These are phyloP conservation scores for Fusarium annulatum DNA, from an alignment of 2,329 filamentous ascomycete genomes.

Conservation along the genomic window DNA sequence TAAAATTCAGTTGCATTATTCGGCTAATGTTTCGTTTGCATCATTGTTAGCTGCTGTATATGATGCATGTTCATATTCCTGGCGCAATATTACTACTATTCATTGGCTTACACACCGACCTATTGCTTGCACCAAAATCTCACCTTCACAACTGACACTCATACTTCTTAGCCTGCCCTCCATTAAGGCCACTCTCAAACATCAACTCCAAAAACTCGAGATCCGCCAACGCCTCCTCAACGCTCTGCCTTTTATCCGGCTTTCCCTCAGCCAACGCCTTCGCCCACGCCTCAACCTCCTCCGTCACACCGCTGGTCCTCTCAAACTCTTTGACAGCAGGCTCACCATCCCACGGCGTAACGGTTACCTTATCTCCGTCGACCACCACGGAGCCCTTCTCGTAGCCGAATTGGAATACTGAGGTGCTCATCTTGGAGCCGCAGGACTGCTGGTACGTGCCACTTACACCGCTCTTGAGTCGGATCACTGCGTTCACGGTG, in stretches of 20 bases:
- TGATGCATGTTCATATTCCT: neutral
- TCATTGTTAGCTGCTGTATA: neutral
- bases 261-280: slow-evolving; percentile 61
- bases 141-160: slow-evolving; percentile 49
- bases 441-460: slow-evolving; percentile 69
- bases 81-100: neutral
- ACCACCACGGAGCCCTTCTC: slow-evolving; percentile 67
- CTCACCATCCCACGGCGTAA: slow-evolving; percentile 51
- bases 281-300: slow-evolving; percentile 72
- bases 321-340: slow-evolving; percentile 56
- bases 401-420: slow-evolving; percentile 67
- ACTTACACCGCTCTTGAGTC: slow-evolving; percentile 63
- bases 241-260: slow-evolving; percentile 62
- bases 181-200: slow-evolving; percentile 59
- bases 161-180: slow-evolving; percentile 54
- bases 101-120: neutral
- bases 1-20: neutral
- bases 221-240: slow-evolving; percentile 70
- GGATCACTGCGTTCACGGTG: slow-evolving; percentile 70
- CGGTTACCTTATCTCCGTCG: slow-evolving; percentile 56
- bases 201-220: slow-evolving; percentile 68
- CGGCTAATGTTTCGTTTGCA: neutral
- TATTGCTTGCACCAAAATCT: neutral
- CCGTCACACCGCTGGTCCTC: slow-evolving; percentile 64
- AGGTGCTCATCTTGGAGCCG: slow-evolving; percentile 64